These are phyloP conservation scores for Auricularia cornea DNA, from an alignment of 768 basidiomycete species.

Conservation along the genomic window DNA sequence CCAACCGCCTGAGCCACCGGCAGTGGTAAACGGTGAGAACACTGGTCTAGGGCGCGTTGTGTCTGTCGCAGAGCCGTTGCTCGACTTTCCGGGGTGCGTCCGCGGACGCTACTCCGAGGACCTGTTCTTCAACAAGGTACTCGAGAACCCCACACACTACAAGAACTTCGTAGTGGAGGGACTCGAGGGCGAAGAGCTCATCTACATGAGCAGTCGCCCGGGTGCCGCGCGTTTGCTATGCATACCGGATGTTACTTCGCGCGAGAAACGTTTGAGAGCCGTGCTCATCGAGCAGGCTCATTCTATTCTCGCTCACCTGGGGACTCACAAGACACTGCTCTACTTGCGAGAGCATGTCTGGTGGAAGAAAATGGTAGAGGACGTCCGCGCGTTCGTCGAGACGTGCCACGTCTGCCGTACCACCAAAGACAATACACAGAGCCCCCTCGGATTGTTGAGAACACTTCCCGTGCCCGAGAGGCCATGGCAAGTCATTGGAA, in stretches of 20 bases:
- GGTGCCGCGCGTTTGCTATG: not conserved
- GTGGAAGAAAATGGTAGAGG: conserved; percentile 29
- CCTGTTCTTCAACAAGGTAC: not conserved
- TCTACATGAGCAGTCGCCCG: not conserved
- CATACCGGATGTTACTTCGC: conserved; percentile 4
- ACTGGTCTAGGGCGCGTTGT: not conserved
- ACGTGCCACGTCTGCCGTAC: conserved; percentile 16
- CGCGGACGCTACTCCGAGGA: not conserved
- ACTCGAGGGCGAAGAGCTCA: not conserved
- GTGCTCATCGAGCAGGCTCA: conserved; percentile 17
- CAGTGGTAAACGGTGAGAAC: too few relatives aligned
- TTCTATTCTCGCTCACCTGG: conserved; percentile 31
- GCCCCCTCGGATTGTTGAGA: conserved; percentile 17
- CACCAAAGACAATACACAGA: conserved; percentile 14
- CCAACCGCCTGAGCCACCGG: too few relatives aligned
- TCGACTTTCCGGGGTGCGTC: not conserved
- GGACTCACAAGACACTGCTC: conserved; percentile 16
- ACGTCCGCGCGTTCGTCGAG: conserved; percentile 21
- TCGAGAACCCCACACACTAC: not conserved
- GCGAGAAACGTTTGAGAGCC: not conserved
- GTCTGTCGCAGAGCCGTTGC: not conserved
- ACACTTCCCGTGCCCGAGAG: conserved; percentile 14
- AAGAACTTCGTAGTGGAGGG: conserved; percentile 4
- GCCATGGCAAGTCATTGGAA: conserved; percentile 22
- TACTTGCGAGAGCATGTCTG: conserved; percentile 20